phyloP scores from a whole-genome alignment of 345 rosid genomes.

The Raphanus sativus region DNA sequence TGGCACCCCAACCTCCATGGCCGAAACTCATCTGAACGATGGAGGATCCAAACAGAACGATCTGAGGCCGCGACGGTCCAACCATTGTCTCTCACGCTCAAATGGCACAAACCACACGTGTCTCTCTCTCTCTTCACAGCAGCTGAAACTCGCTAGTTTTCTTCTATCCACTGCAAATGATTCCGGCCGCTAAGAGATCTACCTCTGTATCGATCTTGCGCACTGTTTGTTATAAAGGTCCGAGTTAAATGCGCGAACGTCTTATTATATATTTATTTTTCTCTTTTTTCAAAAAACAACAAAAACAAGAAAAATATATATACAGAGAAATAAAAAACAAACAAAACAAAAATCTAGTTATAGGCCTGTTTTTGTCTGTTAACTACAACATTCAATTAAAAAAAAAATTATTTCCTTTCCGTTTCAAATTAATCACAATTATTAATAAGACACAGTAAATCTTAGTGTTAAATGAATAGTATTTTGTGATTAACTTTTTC shows the following conservation, averaged over 20 bases:
- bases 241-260: slow-evolving; percentile 28
- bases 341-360: slow-evolving; percentile 9
- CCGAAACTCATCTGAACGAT: slow-evolving; percentile 90
- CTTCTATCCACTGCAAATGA: background rate
- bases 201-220: background rate
- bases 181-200: slow-evolving; percentile 29
- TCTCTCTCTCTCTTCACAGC: slow-evolving; percentile 8
- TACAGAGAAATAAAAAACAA: background rate
- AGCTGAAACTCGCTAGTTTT: slow-evolving; percentile 1
- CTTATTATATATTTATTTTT: background rate
- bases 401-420: no score
- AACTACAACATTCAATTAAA: no score
- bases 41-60: slow-evolving; percentile 95
- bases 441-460: no score
- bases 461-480: no score
- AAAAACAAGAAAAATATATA: background rate
- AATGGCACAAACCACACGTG: slow-evolving; percentile 6
- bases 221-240: slow-evolving; percentile 5
- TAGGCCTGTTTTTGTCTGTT: background rate
- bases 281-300: background rate
- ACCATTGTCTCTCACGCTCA: slow-evolving; percentile 47
- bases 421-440: no score
- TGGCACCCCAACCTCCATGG: slow-evolving; percentile 94
- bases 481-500: no score
- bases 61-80: slow-evolving; percentile 85